These are phyloP conservation scores for Maudiozyma humilis DNA, from an alignment of 1,139 yeast species.

Conservation along the genomic window DNA sequence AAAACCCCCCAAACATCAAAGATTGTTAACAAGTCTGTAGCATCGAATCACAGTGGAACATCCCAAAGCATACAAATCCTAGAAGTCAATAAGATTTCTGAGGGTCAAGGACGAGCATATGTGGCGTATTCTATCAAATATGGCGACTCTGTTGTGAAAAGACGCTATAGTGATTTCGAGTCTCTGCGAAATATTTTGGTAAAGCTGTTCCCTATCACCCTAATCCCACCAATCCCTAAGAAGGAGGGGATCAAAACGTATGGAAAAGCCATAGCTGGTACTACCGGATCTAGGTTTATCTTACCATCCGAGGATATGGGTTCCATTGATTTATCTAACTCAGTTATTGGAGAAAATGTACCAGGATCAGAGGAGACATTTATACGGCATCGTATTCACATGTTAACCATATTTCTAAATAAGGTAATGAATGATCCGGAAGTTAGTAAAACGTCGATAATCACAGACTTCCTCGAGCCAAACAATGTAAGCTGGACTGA, in stretches of 20 bases:
- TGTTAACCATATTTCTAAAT: conserved; percentile 28
- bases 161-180: conserved; percentile 91
- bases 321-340: conserved; percentile 25
- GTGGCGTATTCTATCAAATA: conserved; percentile 72
- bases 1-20: background rate
- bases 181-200: conserved; percentile 61
- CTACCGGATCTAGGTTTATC: conserved; percentile 21
- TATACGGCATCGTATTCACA: conserved; percentile 30
- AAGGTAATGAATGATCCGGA: conserved; percentile 23
- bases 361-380: conserved; percentile 28
- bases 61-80: conserved; percentile 38
- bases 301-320: conserved; percentile 28
- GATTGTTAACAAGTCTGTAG: background rate
- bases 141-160: conserved; percentile 51
- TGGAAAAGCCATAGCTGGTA: conserved; percentile 27
- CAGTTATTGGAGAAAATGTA: conserved; percentile 27
- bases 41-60: background rate
- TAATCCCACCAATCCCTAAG: conserved; percentile 93
- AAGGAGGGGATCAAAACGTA: conserved; percentile 46
- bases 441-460: conserved; percentile 48
- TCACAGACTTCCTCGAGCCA: conserved; percentile 75
- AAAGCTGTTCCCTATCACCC: conserved; percentile 68
- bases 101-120: conserved; percentile 63
- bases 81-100: conserved; percentile 74
- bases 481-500: conserved; percentile 59